Evolutionary conservation across 352 stramenopile species (phyloP).

Genomic region (Globisporangium okanoganense): DNA sequence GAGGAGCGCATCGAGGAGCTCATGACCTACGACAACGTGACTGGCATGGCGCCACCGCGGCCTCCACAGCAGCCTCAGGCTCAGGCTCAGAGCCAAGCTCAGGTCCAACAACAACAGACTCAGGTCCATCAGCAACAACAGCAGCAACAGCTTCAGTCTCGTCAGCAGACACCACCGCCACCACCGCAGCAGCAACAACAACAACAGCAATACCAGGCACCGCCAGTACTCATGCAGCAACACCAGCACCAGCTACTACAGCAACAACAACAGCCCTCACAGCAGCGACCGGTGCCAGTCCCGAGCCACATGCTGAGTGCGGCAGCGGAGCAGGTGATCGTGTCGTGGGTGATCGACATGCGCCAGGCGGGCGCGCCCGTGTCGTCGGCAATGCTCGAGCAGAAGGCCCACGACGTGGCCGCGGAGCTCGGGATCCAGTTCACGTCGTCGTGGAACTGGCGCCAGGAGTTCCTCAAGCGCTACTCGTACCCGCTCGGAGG

Average conservation of each 20-base stretch:
- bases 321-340: slow-evolving; percentile 11
- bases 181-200: slow-evolving; percentile 2
- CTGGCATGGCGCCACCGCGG: neutral
- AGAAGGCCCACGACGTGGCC: slow-evolving; percentile 11
- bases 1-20: slow-evolving; percentile 17
- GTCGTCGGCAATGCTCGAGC: slow-evolving; percentile 14
- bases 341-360: slow-evolving; percentile 17
- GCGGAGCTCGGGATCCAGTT: slow-evolving; percentile 13
- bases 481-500: slow-evolving; percentile 15
- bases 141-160: slow-evolving; percentile 4
- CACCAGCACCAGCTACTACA: neutral
- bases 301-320: slow-evolving; percentile 2
- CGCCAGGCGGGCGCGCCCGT: slow-evolving; percentile 6
- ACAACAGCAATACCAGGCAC: neutral
- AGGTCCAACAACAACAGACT: neutral
- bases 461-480: slow-evolving; percentile 17
- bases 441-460: slow-evolving; percentile 15
- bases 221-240: neutral
- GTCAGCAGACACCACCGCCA: neutral
- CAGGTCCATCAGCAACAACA: neutral
- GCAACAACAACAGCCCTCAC: neutral
- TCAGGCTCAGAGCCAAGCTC: slow-evolving; percentile 2
- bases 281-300: slow-evolving; percentile 4
- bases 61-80: neutral
- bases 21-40: slow-evolving; percentile 14